Conservation (phyloP, 805 yeast genomes). For the Metschnikowia lachancei region DNA sequence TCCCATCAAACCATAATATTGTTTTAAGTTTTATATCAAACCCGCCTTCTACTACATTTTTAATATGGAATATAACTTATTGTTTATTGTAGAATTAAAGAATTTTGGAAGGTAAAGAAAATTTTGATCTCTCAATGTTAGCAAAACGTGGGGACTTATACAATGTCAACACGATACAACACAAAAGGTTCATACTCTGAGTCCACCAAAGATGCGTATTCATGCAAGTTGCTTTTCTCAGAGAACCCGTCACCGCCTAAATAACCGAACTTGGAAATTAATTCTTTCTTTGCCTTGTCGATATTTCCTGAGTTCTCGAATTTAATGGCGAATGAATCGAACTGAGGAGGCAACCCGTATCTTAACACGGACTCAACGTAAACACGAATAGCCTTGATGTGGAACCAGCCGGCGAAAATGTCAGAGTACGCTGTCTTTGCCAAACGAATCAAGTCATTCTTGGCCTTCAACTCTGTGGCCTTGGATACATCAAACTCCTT, state of each 20-base stretch:
- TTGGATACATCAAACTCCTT: constrained; percentile 76
- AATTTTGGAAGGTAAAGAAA: background rate
- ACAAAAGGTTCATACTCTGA: constrained; percentile 97
- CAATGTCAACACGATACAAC: constrained; percentile 53
- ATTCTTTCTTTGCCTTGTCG: constrained; percentile 62
- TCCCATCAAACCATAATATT: no score
- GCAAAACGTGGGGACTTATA: constrained; percentile 18
- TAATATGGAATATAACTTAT: background rate
- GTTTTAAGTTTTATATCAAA: no score
- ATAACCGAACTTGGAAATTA: constrained; percentile 77
- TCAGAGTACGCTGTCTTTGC: constrained; percentile 90
- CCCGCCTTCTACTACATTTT: background rate
- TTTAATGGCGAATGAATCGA: constrained; percentile 52
- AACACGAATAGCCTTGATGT: constrained; percentile 79
- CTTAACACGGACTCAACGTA: constrained; percentile 93
- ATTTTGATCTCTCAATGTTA: background rate
- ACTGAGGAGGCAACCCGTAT: constrained; percentile 95
- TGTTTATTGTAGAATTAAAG: constrained; percentile 6
- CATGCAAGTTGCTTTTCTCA: constrained; percentile 69
- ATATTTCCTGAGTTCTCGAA: constrained; percentile 41
- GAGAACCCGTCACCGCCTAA: constrained; percentile 87
- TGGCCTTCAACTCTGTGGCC: constrained; percentile 67
- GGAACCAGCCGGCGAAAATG: constrained; percentile 82
- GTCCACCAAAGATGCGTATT: constrained; percentile 89
- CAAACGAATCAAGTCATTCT: constrained; percentile 75